Evolutionary conservation across 2,329 filamentous ascomycete species (phyloP).

Genomic region (Fusarium mexicanum): DNA sequence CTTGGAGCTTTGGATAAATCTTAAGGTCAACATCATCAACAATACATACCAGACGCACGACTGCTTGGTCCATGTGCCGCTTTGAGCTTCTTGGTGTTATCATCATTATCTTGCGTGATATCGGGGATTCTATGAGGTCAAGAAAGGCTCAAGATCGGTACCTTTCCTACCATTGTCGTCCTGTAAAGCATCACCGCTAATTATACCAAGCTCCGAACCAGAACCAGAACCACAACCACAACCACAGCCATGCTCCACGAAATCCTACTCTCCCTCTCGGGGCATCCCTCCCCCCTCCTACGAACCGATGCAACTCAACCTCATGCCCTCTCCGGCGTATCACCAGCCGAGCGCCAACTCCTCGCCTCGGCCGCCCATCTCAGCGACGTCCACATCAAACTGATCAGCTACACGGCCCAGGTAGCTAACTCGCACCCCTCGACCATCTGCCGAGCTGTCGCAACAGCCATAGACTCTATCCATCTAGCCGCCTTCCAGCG

Average conservation of each 20-base stretch:
- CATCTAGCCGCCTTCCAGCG: slow-evolving; percentile 85
- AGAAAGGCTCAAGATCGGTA: slow-evolving; percentile 46
- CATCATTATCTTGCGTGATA: slow-evolving; percentile 58
- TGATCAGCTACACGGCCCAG: slow-evolving; percentile 72
- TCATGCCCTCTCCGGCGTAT: slow-evolving; percentile 62
- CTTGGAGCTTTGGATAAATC: background rate
- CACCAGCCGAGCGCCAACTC: slow-evolving; percentile 84
- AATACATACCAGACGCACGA: background rate
- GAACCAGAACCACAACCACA: slow-evolving; percentile 15
- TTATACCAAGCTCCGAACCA: slow-evolving; percentile 16
- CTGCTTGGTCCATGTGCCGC: slow-evolving; percentile 58
- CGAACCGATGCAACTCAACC: slow-evolving; percentile 60
- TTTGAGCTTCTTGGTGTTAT: slow-evolving; percentile 63
- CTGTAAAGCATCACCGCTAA: slow-evolving; percentile 20
- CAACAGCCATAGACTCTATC: slow-evolving; percentile 76
- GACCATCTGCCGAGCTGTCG: slow-evolving; percentile 86
- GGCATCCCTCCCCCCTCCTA: slow-evolving; percentile 90
- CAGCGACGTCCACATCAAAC: slow-evolving; percentile 78
- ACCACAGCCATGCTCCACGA: slow-evolving; percentile 85
- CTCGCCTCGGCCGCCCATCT: slow-evolving; percentile 80
- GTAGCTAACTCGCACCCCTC: slow-evolving; percentile 79
- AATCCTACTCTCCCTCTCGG: slow-evolving; percentile 94
- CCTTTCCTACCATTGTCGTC: background rate
- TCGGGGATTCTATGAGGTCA: slow-evolving; percentile 52
- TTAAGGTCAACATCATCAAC: background rate